Percentiles rank a stretch among this genome's conserved stretches.
These are phyloP conservation scores for Monosporascus cannonballus DNA, from an alignment of 2,329 filamentous ascomycete genomes.

Conservation along the genomic window DNA sequence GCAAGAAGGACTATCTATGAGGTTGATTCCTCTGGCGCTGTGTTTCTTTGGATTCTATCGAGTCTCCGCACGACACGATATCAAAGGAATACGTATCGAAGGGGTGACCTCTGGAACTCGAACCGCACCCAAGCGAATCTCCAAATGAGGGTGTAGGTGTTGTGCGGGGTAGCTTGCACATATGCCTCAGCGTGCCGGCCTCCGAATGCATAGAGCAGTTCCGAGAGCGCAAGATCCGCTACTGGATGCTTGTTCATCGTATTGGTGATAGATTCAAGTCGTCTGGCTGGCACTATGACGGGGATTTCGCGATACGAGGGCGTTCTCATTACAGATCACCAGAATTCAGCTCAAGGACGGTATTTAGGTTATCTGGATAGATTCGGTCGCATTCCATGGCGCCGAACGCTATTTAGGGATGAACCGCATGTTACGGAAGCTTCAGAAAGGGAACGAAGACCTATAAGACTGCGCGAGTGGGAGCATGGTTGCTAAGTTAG, in stretches of 20 bases:
- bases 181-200: slow-evolving; percentile 7
- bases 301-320: not conserved
- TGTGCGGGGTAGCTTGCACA: slow-evolving; percentile 5
- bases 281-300: not conserved
- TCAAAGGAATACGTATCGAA: slow-evolving; percentile 17
- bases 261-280: not conserved
- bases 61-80: not conserved
- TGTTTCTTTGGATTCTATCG: not conserved
- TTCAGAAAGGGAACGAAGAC: too few species aligned
- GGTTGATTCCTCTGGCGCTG: not conserved
- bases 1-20: slow-evolving; percentile 94
- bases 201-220: slow-evolving; percentile 9
- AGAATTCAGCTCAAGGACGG: not conserved
- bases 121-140: slow-evolving; percentile 14
- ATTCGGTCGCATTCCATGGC: not conserved
- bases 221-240: slow-evolving; percentile 6
- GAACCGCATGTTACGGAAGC: too few species aligned
- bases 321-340: not conserved
- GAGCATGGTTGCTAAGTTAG: too few species aligned
- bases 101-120: slow-evolving; percentile 14
- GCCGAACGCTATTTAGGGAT: too few species aligned
- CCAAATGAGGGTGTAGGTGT: slow-evolving; percentile 16
- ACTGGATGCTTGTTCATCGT: slow-evolving; percentile 5
- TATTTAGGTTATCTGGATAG: not conserved
- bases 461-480: too few species aligned